These are phyloP conservation scores for Termitomyces sp. DNA, from an alignment of 1,284 basidiomycete genomes.

Conservation along the genomic window DNA sequence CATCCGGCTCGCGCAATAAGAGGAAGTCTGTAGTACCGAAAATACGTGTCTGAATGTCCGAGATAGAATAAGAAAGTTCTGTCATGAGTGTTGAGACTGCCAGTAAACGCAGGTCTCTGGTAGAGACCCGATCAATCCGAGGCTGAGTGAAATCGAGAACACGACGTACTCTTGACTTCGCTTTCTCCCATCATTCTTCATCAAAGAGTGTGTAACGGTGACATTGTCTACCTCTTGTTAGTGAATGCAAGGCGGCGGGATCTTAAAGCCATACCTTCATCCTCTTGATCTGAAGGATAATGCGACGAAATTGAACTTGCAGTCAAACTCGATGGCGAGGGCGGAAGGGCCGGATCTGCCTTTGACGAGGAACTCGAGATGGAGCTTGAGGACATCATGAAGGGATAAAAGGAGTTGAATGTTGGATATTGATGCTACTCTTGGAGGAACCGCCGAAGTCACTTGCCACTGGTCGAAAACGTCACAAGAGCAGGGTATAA, in stretches of 20 bases:
- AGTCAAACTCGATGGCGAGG: conserved; percentile 36
- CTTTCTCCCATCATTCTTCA: conserved; percentile 42
- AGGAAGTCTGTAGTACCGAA: conserved; percentile 51
- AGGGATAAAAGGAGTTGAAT: conserved; percentile 24
- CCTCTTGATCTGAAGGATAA: conserved; percentile 43
- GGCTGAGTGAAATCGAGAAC: conserved; percentile 11
- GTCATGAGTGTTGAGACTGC: conserved; percentile 80
- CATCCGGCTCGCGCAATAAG: conserved; percentile 8
- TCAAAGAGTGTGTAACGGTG: conserved; percentile 51
- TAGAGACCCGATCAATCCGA: conserved; percentile 8
- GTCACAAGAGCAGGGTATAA: conserved; percentile 37
- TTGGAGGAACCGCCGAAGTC: conserved; percentile 50
- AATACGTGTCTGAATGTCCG: conserved; percentile 82
- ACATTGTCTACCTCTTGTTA: conserved; percentile 48
- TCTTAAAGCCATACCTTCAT: conserved; percentile 44
- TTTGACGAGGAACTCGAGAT: conserved; percentile 33
- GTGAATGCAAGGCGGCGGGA: neutral
- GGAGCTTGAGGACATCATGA: conserved; percentile 41
- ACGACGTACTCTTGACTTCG: conserved; percentile 54
- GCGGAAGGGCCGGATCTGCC: conserved; percentile 32
- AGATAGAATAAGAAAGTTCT: conserved; percentile 75
- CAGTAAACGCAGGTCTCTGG: conserved; percentile 65
- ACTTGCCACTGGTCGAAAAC: conserved; percentile 35
- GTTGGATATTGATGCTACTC: conserved; percentile 24
- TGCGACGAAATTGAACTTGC: conserved; percentile 46